Conservation (phyloP, 2,329 filamentous ascomycete genomes). For the Colletotrichum tropicale region DNA sequence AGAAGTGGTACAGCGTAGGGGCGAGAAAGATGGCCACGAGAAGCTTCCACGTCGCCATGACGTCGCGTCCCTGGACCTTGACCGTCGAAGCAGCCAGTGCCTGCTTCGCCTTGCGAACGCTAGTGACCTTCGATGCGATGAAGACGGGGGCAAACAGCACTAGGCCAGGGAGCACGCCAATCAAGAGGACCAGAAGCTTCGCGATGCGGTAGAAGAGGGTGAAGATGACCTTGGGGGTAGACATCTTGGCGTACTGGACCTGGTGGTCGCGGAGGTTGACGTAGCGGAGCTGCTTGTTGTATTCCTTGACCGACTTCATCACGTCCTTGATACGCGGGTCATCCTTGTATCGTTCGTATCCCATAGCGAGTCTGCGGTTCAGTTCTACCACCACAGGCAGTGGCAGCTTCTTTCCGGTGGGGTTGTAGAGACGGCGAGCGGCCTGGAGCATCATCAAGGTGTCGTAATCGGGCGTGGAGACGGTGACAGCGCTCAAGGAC, state of each 20-base stretch:
- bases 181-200: constrained; percentile 77
- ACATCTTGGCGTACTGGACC: constrained; percentile 88
- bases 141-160: constrained; percentile 90
- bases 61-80: constrained; percentile 86
- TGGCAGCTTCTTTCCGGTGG: constrained; percentile 90
- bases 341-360: constrained; percentile 91
- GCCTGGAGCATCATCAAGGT: constrained; percentile 97
- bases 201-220: constrained; percentile 79
- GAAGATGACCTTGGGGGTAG: constrained; percentile 74
- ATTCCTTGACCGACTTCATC: constrained; percentile 77
- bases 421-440: constrained; percentile 90
- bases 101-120: constrained; percentile 79
- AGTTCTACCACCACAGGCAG: constrained; percentile 93
- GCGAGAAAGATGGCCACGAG: constrained; percentile 86
- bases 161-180: constrained; percentile 85
- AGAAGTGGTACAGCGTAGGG: constrained; percentile 81
- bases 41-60: constrained; percentile 94
- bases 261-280: constrained; percentile 93
- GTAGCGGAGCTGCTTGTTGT: constrained; percentile 86
- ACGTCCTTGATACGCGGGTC: constrained; percentile 82
- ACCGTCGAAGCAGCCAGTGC: constrained; percentile 86
- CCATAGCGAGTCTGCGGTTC: constrained; percentile 87
- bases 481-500: constrained; percentile 84
- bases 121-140: constrained; percentile 82
- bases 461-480: constrained; percentile 92